Percentiles rank a stretch among this genome's conserved stretches.
phyloP scores from a whole-genome alignment of 2,329 filamentous ascomycete genomes.

The Elsinoe arachidis region DNA sequence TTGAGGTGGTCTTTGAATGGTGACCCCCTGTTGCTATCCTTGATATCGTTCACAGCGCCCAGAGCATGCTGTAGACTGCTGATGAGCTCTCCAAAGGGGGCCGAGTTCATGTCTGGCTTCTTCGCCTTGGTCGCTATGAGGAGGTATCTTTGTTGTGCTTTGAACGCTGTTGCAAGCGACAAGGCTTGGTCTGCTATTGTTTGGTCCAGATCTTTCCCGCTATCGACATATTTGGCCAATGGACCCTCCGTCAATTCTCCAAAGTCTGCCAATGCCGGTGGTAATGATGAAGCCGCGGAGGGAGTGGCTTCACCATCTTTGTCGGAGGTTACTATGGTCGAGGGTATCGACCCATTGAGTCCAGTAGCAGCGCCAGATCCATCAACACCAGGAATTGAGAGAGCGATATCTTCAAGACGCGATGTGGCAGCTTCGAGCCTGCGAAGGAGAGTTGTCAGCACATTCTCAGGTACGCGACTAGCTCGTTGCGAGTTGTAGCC shows the following conservation, averaged over 20 bases:
- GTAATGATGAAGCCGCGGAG: conserved; percentile 44
- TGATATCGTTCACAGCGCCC: conserved; percentile 67
- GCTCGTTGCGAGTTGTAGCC: conserved; percentile 11
- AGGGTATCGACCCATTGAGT: conserved; percentile 9
- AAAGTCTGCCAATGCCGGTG: conserved; percentile 78
- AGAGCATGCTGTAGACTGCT: conserved; percentile 81
- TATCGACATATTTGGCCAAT: conserved; percentile 66
- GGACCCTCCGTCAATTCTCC: conserved; percentile 67
- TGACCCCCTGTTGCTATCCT: conserved; percentile 70
- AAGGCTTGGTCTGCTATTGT: conserved; percentile 35
- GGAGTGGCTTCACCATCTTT: conserved; percentile 25
- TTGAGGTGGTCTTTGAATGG: conserved; percentile 73
- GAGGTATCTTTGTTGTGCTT: conserved; percentile 78
- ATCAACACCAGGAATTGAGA: conserved; percentile 55
- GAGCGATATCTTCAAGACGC: conserved; percentile 90
- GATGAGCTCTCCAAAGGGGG: conserved; percentile 65
- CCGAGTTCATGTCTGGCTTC: conserved; percentile 71
- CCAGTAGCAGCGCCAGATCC: not conserved
- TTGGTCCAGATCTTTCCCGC: conserved; percentile 70
- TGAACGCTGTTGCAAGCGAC: conserved; percentile 59
- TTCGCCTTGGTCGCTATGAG: conserved; percentile 83
- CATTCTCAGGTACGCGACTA: conserved; percentile 23
- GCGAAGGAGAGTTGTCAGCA: conserved; percentile 41
- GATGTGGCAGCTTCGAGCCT: conserved; percentile 97
- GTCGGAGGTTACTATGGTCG: conserved; percentile 13